phyloP scores from a whole-genome alignment of 2,329 filamentous ascomycete species.

The Dichotomopilus funicola region DNA sequence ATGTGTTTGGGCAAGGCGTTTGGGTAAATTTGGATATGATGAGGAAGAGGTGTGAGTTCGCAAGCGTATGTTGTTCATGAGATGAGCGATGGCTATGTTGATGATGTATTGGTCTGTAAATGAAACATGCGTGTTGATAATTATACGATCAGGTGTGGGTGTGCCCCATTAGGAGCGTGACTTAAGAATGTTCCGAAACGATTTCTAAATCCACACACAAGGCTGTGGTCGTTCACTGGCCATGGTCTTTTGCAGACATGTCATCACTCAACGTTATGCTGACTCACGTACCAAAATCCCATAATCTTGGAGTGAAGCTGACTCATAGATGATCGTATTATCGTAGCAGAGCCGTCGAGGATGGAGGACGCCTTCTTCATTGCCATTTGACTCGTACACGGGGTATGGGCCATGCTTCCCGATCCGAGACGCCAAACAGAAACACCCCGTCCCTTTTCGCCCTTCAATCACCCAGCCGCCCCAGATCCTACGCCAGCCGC shows the following conservation, averaged over 20 bases:
- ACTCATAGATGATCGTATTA: slow-evolving; percentile 4
- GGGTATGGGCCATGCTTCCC: slow-evolving; percentile 11
- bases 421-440: slow-evolving; percentile 16
- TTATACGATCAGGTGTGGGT: too few relatives aligned
- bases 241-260: too few relatives aligned
- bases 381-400: slow-evolving; percentile 6
- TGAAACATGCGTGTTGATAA: too few relatives aligned
- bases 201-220: too few relatives aligned
- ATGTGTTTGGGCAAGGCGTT: neutral
- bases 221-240: too few relatives aligned
- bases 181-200: too few relatives aligned
- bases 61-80: neutral
- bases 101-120: too few relatives aligned
- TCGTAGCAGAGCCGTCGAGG: neutral
- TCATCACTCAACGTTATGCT: too few relatives aligned
- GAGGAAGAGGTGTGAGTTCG: neutral
- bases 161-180: too few relatives aligned
- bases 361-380: neutral
- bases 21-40: neutral
- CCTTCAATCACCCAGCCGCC: neutral
- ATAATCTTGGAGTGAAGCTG: too few relatives aligned
- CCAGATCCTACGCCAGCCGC: slow-evolving; percentile 13
- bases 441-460: slow-evolving; percentile 10
- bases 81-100: neutral
- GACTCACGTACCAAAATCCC: too few relatives aligned